Percentiles rank a stretch among this genome's conserved stretches.
phyloP scores from a whole-genome alignment of 2,329 filamentous ascomycete species.

The Gnomoniopsis sp. region DNA sequence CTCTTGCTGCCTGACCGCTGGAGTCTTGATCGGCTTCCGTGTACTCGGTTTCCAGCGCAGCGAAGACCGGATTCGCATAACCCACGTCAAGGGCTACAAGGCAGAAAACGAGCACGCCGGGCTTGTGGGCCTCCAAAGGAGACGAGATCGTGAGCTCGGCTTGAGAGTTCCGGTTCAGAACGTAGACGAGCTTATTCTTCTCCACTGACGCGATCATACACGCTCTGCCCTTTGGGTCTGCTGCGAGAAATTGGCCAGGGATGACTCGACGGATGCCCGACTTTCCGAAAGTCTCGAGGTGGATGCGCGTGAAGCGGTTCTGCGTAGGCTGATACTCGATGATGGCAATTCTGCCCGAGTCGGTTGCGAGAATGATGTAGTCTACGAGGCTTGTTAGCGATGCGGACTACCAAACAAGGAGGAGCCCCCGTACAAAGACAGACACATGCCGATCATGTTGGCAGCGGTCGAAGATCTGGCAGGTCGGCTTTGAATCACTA shows the following conservation, averaged over 20 bases:
- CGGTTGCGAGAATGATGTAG: constrained; percentile 91
- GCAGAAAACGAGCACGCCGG: constrained; percentile 84
- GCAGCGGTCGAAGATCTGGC: constrained; percentile 37
- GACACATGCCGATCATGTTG: constrained; percentile 18
- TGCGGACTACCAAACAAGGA: background rate
- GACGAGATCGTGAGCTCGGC: constrained; percentile 96
- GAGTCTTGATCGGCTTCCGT: constrained; percentile 88
- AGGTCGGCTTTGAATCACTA: constrained; percentile 69
- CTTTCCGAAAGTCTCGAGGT: constrained; percentile 97
- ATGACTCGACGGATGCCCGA: constrained; percentile 91
- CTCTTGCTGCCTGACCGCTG: constrained; percentile 74
- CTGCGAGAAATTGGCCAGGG: constrained; percentile 92
- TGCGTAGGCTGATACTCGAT: constrained; percentile 85
- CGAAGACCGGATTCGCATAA: constrained; percentile 96
- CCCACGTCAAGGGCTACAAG: constrained; percentile 89
- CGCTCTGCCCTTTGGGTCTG: constrained; percentile 92
- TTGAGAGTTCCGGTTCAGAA: constrained; percentile 91
- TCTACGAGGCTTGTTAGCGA: constrained; percentile 52
- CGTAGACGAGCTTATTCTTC: constrained; percentile 99
- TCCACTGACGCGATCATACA: constrained; percentile 92
- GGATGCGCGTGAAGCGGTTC: constrained; percentile 84
- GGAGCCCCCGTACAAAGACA: constrained; percentile 16
- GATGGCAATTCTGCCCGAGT: constrained; percentile 92
- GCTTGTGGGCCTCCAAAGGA: constrained; percentile 91
- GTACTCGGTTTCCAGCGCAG: constrained; percentile 90